Conservation (phyloP, 73 alveolate genomes). For the Tetrahymena malaccensis region DNA sequence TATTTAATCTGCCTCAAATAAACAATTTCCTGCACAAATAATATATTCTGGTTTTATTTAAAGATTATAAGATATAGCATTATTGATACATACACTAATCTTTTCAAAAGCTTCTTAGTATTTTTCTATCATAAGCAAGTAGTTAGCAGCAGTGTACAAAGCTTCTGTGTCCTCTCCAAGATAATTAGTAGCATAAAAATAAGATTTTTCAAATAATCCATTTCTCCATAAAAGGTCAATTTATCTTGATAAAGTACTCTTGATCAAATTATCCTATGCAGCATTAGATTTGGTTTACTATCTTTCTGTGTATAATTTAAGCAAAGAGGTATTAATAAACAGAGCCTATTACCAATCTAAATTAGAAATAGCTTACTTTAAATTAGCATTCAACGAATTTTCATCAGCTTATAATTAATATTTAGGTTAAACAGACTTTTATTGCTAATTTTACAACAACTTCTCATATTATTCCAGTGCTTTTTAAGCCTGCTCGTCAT, state of each 20-base stretch:
- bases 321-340: background rate
- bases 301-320: background rate
- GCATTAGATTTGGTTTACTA: background rate
- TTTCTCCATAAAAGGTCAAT: background rate
- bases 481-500: background rate
- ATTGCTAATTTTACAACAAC: background rate
- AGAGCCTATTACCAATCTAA: background rate
- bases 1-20: background rate
- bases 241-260: background rate
- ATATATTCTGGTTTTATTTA: background rate
- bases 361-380: background rate
- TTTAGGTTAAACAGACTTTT: background rate
- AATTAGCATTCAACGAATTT: background rate
- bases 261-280: background rate
- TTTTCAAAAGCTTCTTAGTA: background rate
- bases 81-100: background rate
- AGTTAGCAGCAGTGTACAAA: background rate
- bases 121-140: background rate
- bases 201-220: background rate
- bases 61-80: background rate
- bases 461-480: background rate
- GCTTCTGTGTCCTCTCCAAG: background rate
- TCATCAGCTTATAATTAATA: background rate
- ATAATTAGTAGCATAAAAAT: background rate
- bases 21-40: background rate